Evolutionary conservation across 108 stramenopile genomes (phyloP).

Genomic region (Schizochytrium sp.): DNA sequence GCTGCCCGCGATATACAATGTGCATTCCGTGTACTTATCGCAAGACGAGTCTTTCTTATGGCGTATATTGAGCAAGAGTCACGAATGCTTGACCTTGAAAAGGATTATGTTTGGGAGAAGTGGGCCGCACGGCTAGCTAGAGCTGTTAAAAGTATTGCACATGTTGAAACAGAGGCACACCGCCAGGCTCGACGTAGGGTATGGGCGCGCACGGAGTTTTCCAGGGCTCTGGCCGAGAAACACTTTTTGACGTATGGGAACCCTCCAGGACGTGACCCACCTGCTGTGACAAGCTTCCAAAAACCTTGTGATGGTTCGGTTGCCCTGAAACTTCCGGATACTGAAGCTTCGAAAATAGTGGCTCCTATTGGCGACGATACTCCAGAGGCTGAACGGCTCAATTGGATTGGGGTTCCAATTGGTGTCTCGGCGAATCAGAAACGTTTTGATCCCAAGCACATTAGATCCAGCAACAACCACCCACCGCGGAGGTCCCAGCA

Average conservation of each 20-base stretch:
- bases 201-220: constrained; percentile 53
- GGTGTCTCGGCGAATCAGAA: background rate
- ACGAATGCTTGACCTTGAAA: constrained; percentile 2
- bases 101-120: constrained; percentile 22
- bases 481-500: background rate
- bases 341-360: constrained; percentile 23
- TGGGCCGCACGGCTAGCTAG: constrained; percentile 43
- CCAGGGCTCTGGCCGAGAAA: background rate
- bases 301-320: constrained; percentile 33
- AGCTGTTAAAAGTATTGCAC: constrained; percentile 16
- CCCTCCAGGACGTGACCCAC: background rate
- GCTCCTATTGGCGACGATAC: constrained; percentile 37
- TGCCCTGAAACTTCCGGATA: constrained; percentile 1
- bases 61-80: constrained; percentile 14
- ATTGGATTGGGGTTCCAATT: constrained; percentile 52
- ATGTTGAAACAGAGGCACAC: constrained; percentile 31
- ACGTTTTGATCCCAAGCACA: background rate
- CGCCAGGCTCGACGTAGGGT: constrained; percentile 1
- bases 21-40: constrained; percentile 41
- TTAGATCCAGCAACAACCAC: background rate
- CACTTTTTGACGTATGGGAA: background rate
- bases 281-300: background rate
- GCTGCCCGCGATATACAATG: constrained; percentile 22
- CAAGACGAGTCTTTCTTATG: background rate
- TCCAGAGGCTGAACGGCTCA: constrained; percentile 10